Conservation (phyloP, 1,139 yeast genomes). For the Yamadazyma diospyri region DNA sequence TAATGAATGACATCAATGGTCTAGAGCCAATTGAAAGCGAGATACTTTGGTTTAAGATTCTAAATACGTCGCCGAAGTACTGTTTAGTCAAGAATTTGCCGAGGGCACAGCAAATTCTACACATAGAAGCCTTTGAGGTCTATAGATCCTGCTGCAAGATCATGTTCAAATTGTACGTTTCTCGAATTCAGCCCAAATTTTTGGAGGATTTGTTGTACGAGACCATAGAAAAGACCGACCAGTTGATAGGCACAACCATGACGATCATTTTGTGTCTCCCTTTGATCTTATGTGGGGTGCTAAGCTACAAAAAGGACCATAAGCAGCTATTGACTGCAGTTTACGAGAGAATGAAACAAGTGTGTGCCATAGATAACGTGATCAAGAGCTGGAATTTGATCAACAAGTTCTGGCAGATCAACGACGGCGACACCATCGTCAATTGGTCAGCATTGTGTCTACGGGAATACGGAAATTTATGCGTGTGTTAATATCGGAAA, state of each 20-base stretch:
- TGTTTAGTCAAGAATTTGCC: conserved; percentile 5
- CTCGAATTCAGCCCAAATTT: conserved; percentile 8
- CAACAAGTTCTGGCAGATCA: conserved; percentile 23
- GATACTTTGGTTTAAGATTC: conserved; percentile 5
- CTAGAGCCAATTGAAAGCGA: background rate
- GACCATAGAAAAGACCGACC: conserved; percentile 7
- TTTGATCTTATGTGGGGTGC: conserved; percentile 23
- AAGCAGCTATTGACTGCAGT: background rate
- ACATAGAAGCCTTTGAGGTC: conserved; percentile 5
- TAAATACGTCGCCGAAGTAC: conserved; percentile 7
- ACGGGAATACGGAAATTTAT: conserved; percentile 13
- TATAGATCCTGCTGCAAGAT: conserved; percentile 9
- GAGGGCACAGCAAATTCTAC: conserved; percentile 3
- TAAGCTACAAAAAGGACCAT: conserved; percentile 19
- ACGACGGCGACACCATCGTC: conserved; percentile 19
- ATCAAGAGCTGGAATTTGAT: conserved; percentile 16
- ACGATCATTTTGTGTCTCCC: conserved; percentile 11
- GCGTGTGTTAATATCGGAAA: conserved; percentile 15
- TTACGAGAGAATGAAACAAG: conserved; percentile 10
- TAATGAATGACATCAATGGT: conserved; percentile 12
- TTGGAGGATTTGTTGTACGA: conserved; percentile 1
- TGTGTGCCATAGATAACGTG: conserved; percentile 19
- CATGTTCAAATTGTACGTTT: conserved; percentile 8
- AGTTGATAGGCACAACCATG: conserved; percentile 10
- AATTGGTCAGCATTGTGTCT: conserved; percentile 29